Evolutionary conservation across 1,284 basidiomycete genomes (phyloP), one percentile per base, ranked within the genome.

Genomic region (Testicularia cyperi): DNA sequence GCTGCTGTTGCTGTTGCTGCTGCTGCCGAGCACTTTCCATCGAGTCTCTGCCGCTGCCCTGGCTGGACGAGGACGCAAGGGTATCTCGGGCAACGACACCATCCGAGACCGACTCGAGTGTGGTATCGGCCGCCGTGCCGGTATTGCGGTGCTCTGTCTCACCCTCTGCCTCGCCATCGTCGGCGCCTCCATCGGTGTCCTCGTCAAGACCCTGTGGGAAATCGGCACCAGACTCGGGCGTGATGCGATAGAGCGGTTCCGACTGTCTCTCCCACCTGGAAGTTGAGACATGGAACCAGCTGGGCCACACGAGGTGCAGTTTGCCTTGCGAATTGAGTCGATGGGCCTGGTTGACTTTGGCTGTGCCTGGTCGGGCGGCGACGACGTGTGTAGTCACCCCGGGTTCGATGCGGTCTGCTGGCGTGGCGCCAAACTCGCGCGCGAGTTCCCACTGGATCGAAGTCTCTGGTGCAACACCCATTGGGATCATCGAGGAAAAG

Each of bases 401-500:
- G n/a, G 78, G 77, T 2, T 81, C 82, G 19, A 96, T 76, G 43
- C 88, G 84, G 14, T 82, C 83, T 27, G 85, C 82, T 75, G 89
- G 91, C 28, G 79, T 80, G 1, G 94, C 94, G 14, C 94, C 94
- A 70, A 95, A 98, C 75, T 88, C 85, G 36, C 83, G 81, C 5
- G 94, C 90, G 65, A 87, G 82, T 49, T 84, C 82, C 92, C 92
- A 97, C 38, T 91, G 84, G 62, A 94, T 89, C 13, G 88, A 87
- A 77, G 64, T 80, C 72, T 91, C 86, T 21, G 89, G 86, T 51
- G 80, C 80, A 7, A 84, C 84, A 58, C 90, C 86, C 19, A 92
- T 83, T 2, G 94, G 92, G 45, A 97, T 92, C 32, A 98, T 85
- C 40, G 90, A 88, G 0, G 92, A 95, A 77, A 98, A 97, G 22